Evolutionary conservation across 805 yeast genomes (phyloP).

Genomic region (Wickerhamomyces kurtzmanii): DNA sequence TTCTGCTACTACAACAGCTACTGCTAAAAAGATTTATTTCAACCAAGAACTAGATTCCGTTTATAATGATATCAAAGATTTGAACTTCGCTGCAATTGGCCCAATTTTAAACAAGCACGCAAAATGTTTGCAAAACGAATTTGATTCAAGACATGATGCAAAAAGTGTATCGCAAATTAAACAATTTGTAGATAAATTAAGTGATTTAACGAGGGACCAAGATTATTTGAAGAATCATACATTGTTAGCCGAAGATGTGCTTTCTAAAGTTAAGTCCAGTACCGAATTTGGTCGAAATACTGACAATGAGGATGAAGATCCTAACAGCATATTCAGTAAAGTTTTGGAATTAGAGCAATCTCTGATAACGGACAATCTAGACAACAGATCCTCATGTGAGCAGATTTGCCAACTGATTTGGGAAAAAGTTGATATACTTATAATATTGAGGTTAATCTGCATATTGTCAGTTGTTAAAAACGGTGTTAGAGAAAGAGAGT

Average conservation of each 20-base stretch:
- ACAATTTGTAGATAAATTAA: constrained; percentile 60
- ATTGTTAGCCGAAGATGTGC: constrained; percentile 53
- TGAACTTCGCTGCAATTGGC: constrained; percentile 79
- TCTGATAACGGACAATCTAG: constrained; percentile 43
- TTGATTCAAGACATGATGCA: constrained; percentile 48
- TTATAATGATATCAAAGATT: constrained; percentile 41
- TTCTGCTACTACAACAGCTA: too few species aligned
- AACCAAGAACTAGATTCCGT: constrained; percentile 34
- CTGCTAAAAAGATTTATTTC: neutral
- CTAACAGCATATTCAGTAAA: constrained; percentile 24
- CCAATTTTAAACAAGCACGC: constrained; percentile 62
- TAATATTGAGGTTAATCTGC: constrained; percentile 43
- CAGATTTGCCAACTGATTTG: constrained; percentile 34
- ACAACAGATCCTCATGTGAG: constrained; percentile 22
- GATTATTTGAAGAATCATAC: constrained; percentile 67
- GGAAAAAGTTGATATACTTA: constrained; percentile 27
- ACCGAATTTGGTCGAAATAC: too few species aligned
- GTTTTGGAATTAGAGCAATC: constrained; percentile 62
- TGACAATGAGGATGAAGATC: constrained; percentile 13
- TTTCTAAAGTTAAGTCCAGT: constrained; percentile 31
- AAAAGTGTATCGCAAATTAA: constrained; percentile 58
- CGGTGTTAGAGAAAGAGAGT: constrained; percentile 63
- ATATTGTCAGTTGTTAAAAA: constrained; percentile 53
- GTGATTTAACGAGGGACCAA: constrained; percentile 58
- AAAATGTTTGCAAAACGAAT: constrained; percentile 56